Base-by-base conservation (phyloP, 2,329 filamentous ascomycete genomes). In the Neodidymelliopsis sp. region DNA sequence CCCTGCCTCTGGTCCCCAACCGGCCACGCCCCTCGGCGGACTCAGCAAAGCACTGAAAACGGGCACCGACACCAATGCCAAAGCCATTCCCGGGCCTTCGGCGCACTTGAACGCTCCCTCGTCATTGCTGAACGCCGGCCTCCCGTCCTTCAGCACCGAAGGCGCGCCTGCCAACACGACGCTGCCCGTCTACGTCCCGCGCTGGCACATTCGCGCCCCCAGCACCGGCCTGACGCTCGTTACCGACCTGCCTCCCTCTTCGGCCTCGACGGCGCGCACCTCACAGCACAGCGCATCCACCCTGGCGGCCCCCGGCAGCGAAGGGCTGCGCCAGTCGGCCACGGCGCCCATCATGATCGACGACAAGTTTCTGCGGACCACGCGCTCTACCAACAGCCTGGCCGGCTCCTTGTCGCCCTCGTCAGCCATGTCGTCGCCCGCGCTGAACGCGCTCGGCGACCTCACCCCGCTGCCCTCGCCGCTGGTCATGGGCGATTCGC, bases 391-490 rank as follows among this genome's bases (percentile, higher is more conserved):
- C 12, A 69, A 66, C 33, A 78, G 76, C 60, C 72, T 79, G 54
- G 60, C 69, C 2, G 74, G 73, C 4, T 78, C 77, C 23, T 59
- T 77, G 15, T 79, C 76, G 28, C 75, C 75, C 9, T 73, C 67
- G 31, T 77, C 77, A 9, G 72, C 72, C 24, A 66, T 79, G 16
- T 74, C 76, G 19, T 80, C 77, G 47, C 78, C 78, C 18, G 75
- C 74, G 19, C 70, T 81, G 16, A 74, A 75, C 49, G 75, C 78
- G 10, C 74, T 81, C 64, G 60, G 73, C 33, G 78, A 81, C 58
- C 71, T 81, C 41, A 81, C 78, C n/a, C 78, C 78, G 27, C 69
- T 81, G n/a, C 78, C 78, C 5, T 80, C 78, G 10, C 78, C 78
- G 20, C 65, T 79, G 59, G 62, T 71, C 7, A 71, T 75, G 51